phyloP scores from a whole-genome alignment of 2,329 filamentous ascomycete genomes.

The Beauveria medogensis region DNA sequence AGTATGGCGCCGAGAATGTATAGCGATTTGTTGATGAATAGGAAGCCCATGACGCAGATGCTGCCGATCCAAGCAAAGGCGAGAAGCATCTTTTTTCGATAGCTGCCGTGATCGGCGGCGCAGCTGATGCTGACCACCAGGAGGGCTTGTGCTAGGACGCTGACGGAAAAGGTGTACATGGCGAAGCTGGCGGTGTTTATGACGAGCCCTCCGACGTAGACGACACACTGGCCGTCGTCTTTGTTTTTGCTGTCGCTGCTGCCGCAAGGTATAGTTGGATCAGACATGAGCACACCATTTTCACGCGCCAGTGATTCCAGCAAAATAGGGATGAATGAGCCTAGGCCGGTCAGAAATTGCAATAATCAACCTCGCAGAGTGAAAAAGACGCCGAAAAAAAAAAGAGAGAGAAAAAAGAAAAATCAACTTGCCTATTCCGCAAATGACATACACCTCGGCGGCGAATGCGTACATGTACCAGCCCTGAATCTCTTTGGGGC shows the following conservation, averaged over 20 bases:
- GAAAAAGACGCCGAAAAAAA: background rate
- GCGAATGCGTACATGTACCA: constrained; percentile 98
- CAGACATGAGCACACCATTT: constrained; percentile 76
- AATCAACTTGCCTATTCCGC: constrained; percentile 53
- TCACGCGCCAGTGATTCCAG: constrained; percentile 90
- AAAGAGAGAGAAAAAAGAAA: background rate
- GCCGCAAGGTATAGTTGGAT: constrained; percentile 67
- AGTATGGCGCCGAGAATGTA: constrained; percentile 78
- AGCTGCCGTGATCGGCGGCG: constrained; percentile 87
- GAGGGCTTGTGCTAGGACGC: constrained; percentile 79
- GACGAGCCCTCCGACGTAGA: constrained; percentile 72
- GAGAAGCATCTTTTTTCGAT: constrained; percentile 80
- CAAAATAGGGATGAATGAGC: constrained; percentile 91
- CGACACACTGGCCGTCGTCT: constrained; percentile 64
- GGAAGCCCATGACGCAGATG: constrained; percentile 77
- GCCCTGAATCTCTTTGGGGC: constrained; percentile 75
- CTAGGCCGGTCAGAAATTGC: constrained; percentile 32
- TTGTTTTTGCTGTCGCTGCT: constrained; percentile 48
- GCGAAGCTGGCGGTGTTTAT: constrained; percentile 96
- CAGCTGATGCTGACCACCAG: constrained; percentile 95
- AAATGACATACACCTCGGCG: constrained; percentile 92
- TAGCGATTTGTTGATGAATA: constrained; percentile 64
- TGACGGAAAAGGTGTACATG: constrained; percentile 96
- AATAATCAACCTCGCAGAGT: background rate
- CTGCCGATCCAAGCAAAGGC: constrained; percentile 79